Base-by-base conservation (phyloP, 2,329 filamentous ascomycete species). In the Botrytis galanthina region DNA sequence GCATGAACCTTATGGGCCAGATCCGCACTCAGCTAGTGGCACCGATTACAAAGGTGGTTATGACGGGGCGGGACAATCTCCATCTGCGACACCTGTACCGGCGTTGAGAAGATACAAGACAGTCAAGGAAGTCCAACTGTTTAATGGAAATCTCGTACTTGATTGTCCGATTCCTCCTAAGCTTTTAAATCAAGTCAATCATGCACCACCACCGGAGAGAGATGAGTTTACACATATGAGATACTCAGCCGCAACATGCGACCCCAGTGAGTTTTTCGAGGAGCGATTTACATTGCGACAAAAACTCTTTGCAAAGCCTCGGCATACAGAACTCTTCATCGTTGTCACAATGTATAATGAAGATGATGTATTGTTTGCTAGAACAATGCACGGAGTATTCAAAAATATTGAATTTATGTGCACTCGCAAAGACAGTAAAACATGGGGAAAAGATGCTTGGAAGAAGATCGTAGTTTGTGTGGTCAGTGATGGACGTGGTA, bases 301-400 rank as follows among this genome's bases (percentile, higher is more conserved):
- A 83, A 93, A 93, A 80, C 94, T 98, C 74, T 94, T 94, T 63
- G 88, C 86, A 74, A 97, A 93, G 1, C 86, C 91, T 51, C 90
- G 96, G 75, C 95, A 98, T 82, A 98, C 95, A 0, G 96, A 99
- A 83, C 85, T 99, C 16, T 96, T 98, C 82, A 97, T 99, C 79
- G 97, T 95, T 81, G 87, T 99, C 75, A 99, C 96, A 78, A 98
- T 98, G 96, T 98, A 98, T 85, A 99, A 99, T 83, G 96, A 99
- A 83, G 93, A 98, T 83, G 96, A 98, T 81, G 93, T 97, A 79
- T 90, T 94, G 80, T 99, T 99, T 79, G 98, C 96, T 10, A 90
- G 96, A 64, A 99, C 96, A 1, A 98, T 99, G 95, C 94, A 98
- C 82, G 96, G 95, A 73, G 93, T 99, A 73, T 97, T 99, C 93